Base-by-base conservation (phyloP, 2,329 filamentous ascomycete genomes). In the Metarhizium rileyi region DNA sequence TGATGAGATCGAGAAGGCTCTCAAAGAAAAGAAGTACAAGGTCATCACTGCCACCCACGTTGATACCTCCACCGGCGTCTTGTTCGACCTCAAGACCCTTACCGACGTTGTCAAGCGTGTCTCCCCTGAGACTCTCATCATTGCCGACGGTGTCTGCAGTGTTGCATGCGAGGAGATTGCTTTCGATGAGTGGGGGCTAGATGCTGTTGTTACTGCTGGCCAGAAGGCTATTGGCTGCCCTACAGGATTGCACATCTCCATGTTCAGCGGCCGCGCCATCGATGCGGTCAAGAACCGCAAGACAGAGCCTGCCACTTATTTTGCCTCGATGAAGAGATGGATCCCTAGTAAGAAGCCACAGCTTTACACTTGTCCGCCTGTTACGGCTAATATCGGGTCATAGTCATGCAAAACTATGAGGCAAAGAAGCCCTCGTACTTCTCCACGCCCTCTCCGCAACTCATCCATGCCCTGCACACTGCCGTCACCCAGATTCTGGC, bases 331-430 rank as follows among this genome's bases (percentile, higher is more conserved):
- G 76, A 90, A 90, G 77, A 97, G 97, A 72, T 98, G 93, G 93
- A 74, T 90, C 50, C 91, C 91, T 44, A 93, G 84, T 88, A 75
- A 61, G 79, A 69, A 9, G 33, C 2, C 18, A 16, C 22, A 22
- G 5, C 28, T 30, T 12, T 4, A 27, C 3, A 12, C 20, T 14
- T 4, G 38, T 16, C 18, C 20, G 35, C 23, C n/a, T 8, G 25
- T 27, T 23, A 40, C 12, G 9, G 38, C 52, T 55, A 41, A 53
- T 38, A 38, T 20, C 10, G 16, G 14, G 25, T n/a, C 16, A 23
- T 25, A 87, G 86, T 98, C 69, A 97, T 98, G 91, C 83, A 93
- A 73, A 97, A 96, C 73, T 98, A 98, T 70, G 93, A 98, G 73
- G 88, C 89, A 56, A 89, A 90, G 75, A 98, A 97, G 74, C 82